These are phyloP conservation scores for Cladosporium cucumerinum DNA, from an alignment of 2,329 filamentous ascomycete species.

Conservation along the genomic window DNA sequence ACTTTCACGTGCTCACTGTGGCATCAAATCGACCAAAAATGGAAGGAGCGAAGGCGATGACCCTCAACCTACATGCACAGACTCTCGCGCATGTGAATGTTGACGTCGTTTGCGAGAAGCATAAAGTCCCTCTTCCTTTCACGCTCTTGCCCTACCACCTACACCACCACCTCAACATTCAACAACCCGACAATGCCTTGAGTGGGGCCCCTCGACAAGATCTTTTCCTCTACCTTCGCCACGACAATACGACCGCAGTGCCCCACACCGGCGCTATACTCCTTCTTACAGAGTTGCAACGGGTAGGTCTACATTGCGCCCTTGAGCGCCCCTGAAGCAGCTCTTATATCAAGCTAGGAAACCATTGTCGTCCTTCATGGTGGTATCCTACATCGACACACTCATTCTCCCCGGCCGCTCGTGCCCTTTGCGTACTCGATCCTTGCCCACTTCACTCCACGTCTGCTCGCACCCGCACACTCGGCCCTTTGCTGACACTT, in stretches of 20 bases:
- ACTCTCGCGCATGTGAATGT: neutral
- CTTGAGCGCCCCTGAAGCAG: neutral
- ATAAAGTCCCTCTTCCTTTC: neutral
- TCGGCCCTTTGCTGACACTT: neutral
- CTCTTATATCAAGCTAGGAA: neutral
- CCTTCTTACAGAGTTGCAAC: neutral
- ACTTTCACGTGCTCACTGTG: neutral
- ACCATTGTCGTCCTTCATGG: neutral
- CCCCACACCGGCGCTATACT: neutral
- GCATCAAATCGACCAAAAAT: neutral
- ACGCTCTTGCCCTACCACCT: neutral
- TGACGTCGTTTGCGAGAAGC: neutral
- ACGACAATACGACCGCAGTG: neutral
- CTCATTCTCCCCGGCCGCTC: neutral
- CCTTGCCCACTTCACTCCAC: too few relatives aligned
- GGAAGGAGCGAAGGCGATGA: neutral
- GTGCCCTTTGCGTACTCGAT: neutral
- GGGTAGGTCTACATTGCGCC: neutral
- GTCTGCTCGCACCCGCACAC: neutral
- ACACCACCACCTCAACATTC: neutral
- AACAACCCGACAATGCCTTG: neutral
- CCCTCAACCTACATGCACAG: neutral
- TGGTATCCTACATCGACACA: neutral
- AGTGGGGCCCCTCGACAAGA: neutral
- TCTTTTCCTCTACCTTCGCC: neutral